phyloP scores from a whole-genome alignment of 129 eudicot genomes.

The Tagetes erecta region DNA sequence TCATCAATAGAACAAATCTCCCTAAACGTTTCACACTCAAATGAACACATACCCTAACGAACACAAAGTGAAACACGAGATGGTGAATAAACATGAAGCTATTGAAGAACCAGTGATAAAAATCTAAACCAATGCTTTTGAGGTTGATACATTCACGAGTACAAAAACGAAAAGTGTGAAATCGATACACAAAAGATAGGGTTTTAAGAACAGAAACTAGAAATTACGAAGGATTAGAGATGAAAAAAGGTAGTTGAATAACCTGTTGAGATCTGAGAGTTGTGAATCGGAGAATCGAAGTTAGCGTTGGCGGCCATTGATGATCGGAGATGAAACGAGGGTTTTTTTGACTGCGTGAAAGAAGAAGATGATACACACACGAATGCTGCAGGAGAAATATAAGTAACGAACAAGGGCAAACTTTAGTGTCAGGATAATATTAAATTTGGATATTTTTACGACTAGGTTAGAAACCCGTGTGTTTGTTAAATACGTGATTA shows the following conservation, averaged over 20 bases:
- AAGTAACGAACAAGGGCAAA: slow-evolving; percentile 13
- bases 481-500: too few relatives aligned
- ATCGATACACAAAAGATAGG: slow-evolving; percentile 23
- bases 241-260: neutral
- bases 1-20: neutral
- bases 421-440: slow-evolving; percentile 9
- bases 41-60: neutral
- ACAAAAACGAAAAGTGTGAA: neutral
- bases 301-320: slow-evolving; percentile 48
- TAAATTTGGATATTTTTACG: too few relatives aligned
- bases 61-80: neutral
- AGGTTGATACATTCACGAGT: slow-evolving; percentile 9
- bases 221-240: neutral
- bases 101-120: neutral
- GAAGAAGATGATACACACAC: slow-evolving; percentile 30
- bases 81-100: neutral
- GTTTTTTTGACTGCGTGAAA: slow-evolving; percentile 41
- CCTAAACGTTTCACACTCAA: neutral
- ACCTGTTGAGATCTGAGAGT: slow-evolving; percentile 59
- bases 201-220: slow-evolving; percentile 8
- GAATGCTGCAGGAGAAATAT: slow-evolving; percentile 34
- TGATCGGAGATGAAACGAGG: slow-evolving; percentile 39
- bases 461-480: too few relatives aligned
- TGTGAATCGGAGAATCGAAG: slow-evolving; percentile 47
- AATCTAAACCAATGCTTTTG: neutral